These are phyloP conservation scores for Butyriboletus loyo DNA, from an alignment of 768 basidiomycete genomes.

Conservation along the genomic window DNA sequence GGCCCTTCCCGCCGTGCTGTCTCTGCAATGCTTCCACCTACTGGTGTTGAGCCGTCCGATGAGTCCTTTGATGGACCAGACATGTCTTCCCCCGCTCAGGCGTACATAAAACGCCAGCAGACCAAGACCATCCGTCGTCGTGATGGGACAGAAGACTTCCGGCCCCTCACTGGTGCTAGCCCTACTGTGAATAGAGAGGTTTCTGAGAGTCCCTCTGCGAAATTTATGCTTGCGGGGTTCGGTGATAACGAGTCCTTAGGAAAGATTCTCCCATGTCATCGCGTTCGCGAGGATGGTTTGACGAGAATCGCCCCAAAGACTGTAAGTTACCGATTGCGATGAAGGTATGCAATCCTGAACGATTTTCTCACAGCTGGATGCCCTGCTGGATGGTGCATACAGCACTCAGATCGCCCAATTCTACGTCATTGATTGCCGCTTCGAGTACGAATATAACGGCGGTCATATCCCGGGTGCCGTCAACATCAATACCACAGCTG, in stretches of 20 bases:
- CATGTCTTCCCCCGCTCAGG: conserved; percentile 78
- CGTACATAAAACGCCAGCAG: conserved; percentile 75
- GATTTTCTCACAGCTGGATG: conserved; percentile 56
- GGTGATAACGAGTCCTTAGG: conserved; percentile 91
- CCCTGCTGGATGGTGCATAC: conserved; percentile 74
- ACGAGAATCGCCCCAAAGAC: conserved; percentile 85
- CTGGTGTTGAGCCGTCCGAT: conserved; percentile 46
- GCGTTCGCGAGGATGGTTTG: conserved; percentile 91
- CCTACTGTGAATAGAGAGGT: conserved; percentile 42
- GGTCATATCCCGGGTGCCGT: conserved; percentile 91
- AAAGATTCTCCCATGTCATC: conserved; percentile 91
- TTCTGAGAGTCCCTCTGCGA: conserved; percentile 57
- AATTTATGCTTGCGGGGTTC: conserved; percentile 66
- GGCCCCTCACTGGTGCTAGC: conserved; percentile 67
- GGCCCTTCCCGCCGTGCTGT: conserved; percentile 68
- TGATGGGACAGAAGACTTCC: conserved; percentile 80
- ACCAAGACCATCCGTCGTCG: conserved; percentile 74
- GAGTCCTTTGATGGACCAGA: conserved; percentile 54
- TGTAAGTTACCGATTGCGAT: conserved; percentile 43
- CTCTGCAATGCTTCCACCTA: conserved; percentile 61
- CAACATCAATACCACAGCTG: conserved; percentile 81
- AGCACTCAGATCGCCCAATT: conserved; percentile 60
- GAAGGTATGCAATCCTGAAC: background rate
- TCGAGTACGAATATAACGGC: conserved; percentile 93
- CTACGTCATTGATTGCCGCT: conserved; percentile 92